These are phyloP conservation scores for Taxillus chinensis DNA, from an alignment of 164 flowering plant species.

Conservation along the genomic window DNA sequence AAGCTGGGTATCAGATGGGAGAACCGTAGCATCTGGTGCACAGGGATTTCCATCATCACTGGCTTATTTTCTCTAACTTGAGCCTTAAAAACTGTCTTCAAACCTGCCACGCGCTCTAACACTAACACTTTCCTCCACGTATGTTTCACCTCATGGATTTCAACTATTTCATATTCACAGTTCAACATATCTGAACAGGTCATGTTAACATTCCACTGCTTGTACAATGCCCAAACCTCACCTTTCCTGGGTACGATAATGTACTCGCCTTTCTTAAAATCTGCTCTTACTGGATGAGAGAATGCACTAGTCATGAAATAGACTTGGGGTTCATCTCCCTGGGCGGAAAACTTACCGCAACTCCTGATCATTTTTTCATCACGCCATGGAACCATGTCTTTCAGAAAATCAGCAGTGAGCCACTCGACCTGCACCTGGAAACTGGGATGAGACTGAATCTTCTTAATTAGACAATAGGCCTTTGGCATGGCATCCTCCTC, in stretches of 20 bases:
- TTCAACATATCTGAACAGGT: slow-evolving; percentile 8
- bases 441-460: slow-evolving; percentile 19
- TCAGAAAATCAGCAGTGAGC: slow-evolving; percentile 23
- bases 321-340: not conserved
- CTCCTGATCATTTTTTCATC: slow-evolving; percentile 32
- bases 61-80: slow-evolving; percentile 13
- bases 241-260: slow-evolving; percentile 43
- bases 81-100: slow-evolving; percentile 20
- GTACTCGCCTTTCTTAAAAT: slow-evolving; percentile 18
- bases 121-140: slow-evolving; percentile 14
- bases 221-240: slow-evolving; percentile 68
- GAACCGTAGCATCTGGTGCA: slow-evolving; percentile 24
- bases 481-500: slow-evolving; percentile 55
- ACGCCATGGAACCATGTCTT: slow-evolving; percentile 25
- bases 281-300: slow-evolving; percentile 35
- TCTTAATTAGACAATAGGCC: slow-evolving; percentile 38
- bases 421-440: slow-evolving; percentile 26
- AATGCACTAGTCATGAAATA: slow-evolving; percentile 19
- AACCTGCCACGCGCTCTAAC: slow-evolving; percentile 19
- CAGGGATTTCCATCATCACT: slow-evolving; percentile 15
- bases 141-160: slow-evolving; percentile 20
- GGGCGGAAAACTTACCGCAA: slow-evolving; percentile 43
- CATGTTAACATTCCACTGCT: slow-evolving; percentile 25
- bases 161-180: slow-evolving; percentile 36
- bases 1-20: slow-evolving; percentile 47